A percentile compares a stretch with the other conserved stretches of the same genome.
Evolutionary conservation across 352 stramenopile genomes (phyloP).

Genomic region (Aphanomyces cochlioides): DNA sequence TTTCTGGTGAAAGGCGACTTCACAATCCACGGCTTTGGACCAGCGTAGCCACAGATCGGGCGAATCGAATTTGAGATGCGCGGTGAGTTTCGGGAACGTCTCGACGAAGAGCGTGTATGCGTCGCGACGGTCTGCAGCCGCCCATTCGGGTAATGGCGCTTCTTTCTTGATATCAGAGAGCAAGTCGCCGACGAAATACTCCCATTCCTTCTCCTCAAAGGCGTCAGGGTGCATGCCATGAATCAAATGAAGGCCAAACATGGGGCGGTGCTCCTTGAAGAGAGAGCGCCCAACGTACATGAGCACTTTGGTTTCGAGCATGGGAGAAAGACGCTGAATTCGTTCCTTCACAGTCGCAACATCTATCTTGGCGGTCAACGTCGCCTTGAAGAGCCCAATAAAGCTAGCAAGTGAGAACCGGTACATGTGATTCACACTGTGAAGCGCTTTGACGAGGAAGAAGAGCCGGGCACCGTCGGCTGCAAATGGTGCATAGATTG

Average conservation of each 20-base stretch:
- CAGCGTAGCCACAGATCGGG: conserved; percentile 86
- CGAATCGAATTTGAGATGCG: conserved; percentile 80
- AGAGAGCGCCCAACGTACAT: conserved; percentile 90
- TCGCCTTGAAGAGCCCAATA: conserved; percentile 80
- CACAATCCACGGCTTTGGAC: conserved; percentile 84
- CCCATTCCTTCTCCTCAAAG: conserved; percentile 92
- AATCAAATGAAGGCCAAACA: conserved; percentile 93
- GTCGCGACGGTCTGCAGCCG: conserved; percentile 80
- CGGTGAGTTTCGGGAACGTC: conserved; percentile 61
- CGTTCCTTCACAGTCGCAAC: conserved; percentile 67
- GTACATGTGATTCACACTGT: conserved; percentile 93
- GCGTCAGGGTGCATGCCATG: conserved; percentile 89
- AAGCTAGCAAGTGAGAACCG: conserved; percentile 92
- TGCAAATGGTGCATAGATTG: conserved; percentile 88
- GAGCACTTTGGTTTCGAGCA: conserved; percentile 86
- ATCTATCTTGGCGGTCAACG: conserved; percentile 79
- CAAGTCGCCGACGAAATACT: conserved; percentile 88
- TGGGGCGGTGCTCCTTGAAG: conserved; percentile 91
- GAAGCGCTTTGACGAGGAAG: conserved; percentile 91
- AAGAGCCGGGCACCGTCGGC: conserved; percentile 88
- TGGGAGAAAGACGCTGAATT: conserved; percentile 77
- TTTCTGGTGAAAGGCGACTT: conserved; percentile 88
- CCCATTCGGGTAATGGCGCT: conserved; percentile 66
- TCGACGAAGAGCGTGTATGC: conserved; percentile 73
- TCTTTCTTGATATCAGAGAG: conserved; percentile 42